Conservation (phyloP, 768 basidiomycete genomes). For the Nidularia pulvinata region DNA sequence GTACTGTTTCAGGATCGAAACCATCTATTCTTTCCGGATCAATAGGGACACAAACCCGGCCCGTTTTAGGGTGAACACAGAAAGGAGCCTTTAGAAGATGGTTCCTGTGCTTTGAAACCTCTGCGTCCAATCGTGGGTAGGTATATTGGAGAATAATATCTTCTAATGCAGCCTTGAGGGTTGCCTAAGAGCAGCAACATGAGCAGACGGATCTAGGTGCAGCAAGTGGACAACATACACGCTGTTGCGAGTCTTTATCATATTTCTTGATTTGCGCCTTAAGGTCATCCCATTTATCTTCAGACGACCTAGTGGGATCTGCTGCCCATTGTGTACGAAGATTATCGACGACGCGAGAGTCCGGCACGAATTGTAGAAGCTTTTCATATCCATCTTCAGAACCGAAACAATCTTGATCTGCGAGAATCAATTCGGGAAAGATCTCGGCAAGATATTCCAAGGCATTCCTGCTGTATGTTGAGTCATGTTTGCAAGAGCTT, state of each 20-base stretch:
- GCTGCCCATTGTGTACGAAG: conserved; percentile 63
- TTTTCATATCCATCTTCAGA: conserved; percentile 70
- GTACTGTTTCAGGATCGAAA: conserved; percentile 86
- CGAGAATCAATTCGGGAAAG: conserved; percentile 71
- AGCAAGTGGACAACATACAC: conserved; percentile 23
- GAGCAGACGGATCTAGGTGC: conserved; percentile 1
- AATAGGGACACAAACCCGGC: conserved; percentile 92
- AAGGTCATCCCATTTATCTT: conserved; percentile 76
- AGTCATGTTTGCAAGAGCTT: not conserved
- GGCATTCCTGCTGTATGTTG: conserved; percentile 38
- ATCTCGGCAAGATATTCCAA: conserved; percentile 44
- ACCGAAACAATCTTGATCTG: conserved; percentile 85
- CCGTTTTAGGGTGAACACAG: conserved; percentile 96
- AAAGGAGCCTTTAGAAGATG: conserved; percentile 98
- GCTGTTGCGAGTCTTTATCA: conserved; percentile 19
- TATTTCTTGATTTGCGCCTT: conserved; percentile 31
- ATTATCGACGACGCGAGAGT: conserved; percentile 41
- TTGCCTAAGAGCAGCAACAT: conserved; percentile 17
- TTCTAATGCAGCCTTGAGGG: conserved; percentile 57
- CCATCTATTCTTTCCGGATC: conserved; percentile 72
- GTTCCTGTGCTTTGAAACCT: conserved; percentile 97
- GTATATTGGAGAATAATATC: conserved; percentile 94
- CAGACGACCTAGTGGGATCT: conserved; percentile 52
- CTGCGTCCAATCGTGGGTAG: conserved; percentile 95
- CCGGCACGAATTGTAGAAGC: conserved; percentile 76